Evolutionary conservation across 495 filamentous ascomycete genomes (phyloP).

Genomic region (Bombardia bombarda): DNA sequence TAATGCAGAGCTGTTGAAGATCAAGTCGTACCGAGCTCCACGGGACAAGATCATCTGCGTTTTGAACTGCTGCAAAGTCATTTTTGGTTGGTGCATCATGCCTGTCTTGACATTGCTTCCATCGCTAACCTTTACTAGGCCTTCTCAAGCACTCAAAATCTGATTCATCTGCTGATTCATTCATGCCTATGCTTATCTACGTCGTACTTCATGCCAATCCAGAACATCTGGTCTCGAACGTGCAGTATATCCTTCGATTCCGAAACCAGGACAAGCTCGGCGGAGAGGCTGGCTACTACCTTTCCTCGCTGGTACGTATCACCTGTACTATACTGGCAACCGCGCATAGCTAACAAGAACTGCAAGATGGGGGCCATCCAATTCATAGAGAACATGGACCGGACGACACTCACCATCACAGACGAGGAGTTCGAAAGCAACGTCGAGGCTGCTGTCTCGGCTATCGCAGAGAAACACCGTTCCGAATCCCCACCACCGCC

Average conservation of each 20-base stretch:
- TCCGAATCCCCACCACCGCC: conserved; percentile 38
- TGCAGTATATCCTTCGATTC: conserved; percentile 96
- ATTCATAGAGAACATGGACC: conserved; percentile 93
- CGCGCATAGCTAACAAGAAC: conserved; percentile 6
- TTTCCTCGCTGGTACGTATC: conserved; percentile 76
- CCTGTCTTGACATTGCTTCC: background rate
- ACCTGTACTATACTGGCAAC: background rate
- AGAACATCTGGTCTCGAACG: conserved; percentile 91
- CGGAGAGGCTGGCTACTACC: conserved; percentile 95
- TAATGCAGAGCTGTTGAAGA: conserved; percentile 73
- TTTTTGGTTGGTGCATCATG: conserved; percentile 62
- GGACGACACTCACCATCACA: conserved; percentile 84
- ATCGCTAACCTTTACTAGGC: conserved; percentile 42
- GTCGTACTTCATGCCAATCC: conserved; percentile 92
- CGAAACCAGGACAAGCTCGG: conserved; percentile 94
- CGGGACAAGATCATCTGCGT: conserved; percentile 98
- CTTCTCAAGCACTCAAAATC: conserved; percentile 83
- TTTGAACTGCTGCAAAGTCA: conserved; percentile 98
- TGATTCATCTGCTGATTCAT: conserved; percentile 92
- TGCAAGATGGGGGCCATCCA: conserved; percentile 84
- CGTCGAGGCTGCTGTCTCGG: conserved; percentile 93
- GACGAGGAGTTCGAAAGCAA: conserved; percentile 93
- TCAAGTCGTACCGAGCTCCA: conserved; percentile 90
- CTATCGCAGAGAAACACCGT: conserved; percentile 82
- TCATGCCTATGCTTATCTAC: conserved; percentile 92